Percentiles rank a stretch among this genome's conserved stretches.
Evolutionary conservation across 805 yeast species (phyloP).

Genomic region (Ogataea populi-albae): DNA sequence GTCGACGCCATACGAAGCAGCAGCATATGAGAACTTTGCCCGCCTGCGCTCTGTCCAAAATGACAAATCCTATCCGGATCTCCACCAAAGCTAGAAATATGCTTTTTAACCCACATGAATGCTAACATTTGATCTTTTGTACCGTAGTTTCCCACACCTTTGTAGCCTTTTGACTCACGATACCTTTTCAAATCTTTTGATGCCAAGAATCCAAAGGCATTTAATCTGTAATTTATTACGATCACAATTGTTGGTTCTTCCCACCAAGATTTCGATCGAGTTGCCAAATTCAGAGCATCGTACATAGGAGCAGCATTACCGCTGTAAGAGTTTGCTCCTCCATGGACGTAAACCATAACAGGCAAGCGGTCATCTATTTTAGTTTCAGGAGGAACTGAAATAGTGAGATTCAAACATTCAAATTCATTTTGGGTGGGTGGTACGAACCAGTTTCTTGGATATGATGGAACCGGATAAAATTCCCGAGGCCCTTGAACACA

Average conservation of each 20-base stretch:
- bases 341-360: constrained; percentile 14
- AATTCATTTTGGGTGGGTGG: constrained; percentile 1
- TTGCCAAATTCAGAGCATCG: constrained; percentile 4
- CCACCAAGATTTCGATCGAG: constrained; percentile 4
- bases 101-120: constrained; percentile 39
- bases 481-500: constrained; percentile 3
- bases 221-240: constrained; percentile 34
- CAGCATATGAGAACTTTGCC: constrained; percentile 6
- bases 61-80: constrained; percentile 17
- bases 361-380: constrained; percentile 6
- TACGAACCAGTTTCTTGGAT: constrained; percentile 4
- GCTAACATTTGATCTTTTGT: constrained; percentile 44
- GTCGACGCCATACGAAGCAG: constrained; percentile 3
- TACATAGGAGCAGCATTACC: constrained; percentile 5
- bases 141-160: constrained; percentile 30
- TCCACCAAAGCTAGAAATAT: constrained; percentile 31
- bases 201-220: constrained; percentile 33
- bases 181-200: constrained; percentile 33
- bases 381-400: constrained; percentile 5
- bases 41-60: constrained; percentile 23
- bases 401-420: constrained; percentile 6
- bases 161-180: constrained; percentile 16
- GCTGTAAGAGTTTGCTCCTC: constrained; percentile 12
- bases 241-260: constrained; percentile 3
- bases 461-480: constrained; percentile 4